Evolutionary conservation across 306 rosid genomes (phyloP), one percentile per base, ranked within the genome.

Genomic region (Astragalus membranaceus): DNA sequence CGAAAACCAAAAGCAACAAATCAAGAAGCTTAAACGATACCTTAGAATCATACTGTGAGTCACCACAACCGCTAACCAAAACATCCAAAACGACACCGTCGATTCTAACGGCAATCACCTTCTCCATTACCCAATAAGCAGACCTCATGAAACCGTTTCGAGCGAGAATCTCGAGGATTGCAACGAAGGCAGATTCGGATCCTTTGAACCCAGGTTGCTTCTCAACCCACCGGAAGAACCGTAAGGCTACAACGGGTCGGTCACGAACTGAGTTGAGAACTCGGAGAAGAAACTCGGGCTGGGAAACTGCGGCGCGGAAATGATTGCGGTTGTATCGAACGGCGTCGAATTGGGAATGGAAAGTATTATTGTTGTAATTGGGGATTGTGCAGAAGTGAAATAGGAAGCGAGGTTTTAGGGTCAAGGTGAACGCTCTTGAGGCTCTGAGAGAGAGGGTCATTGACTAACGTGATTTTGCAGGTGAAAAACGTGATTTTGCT

Each of bases 371-470:
- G 48, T 16, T 10, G 32, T 37, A 14, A 3, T 61, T 11, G 57
- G 78, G 53, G 23, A 3, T 8, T 3, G 91, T 84, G 46, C 59
- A 69, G 58, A 84, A 67, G 57, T 86, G 81, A 5, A 79, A 78
- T 26, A 77, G 77, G 75, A 76, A 63, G 41, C 86, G 92, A 14
- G 81, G 60, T 82, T 76, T 81, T 85, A 83, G 80, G 43, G 76
- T 15, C 33, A 78, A 39, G 66, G 76, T 66, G 23, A 84, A 73
- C 43, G 85, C 80, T 79, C 81, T 82, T 12, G 89, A 86, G 79
- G 92, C 83, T 81, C 87, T 78, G 41, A 78, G 14, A 80, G 85
- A 82, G 86, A 83, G 88, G 92, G 74, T 76, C 98, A 92, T 92
- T 81, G 92, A 84, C 79, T 68, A 26, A 26, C n/a, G n/a, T n/a